Base-by-base conservation (phyloP, 768 basidiomycete genomes). In the Tephrocybe sp. region DNA sequence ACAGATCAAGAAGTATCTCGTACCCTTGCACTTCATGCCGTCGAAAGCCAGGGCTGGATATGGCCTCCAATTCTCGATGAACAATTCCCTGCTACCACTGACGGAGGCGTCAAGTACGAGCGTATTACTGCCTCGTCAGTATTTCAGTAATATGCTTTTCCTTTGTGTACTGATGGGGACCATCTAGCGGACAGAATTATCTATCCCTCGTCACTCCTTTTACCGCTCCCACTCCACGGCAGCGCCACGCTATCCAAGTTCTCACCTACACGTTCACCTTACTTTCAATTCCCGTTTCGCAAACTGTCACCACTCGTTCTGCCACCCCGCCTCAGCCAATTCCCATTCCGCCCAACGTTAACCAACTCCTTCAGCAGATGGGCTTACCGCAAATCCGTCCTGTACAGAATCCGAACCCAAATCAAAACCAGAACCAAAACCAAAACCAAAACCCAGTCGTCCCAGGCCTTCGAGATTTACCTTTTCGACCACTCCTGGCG, bases 401-500 rank as follows among this genome's bases (percentile, higher is more conserved):
- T 33, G 68, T 61, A 8, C 63, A 58, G 27, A 65, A 66, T 43
- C 62, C 53, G 13, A 59, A 62, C 39, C 52, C 66, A n/a, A 69
- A 69, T 43, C 57, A 60, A 21, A 68, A 69, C 43, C 67, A n/a
- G n/a, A n/a, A n/a, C 68, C 2, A 71, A 68, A 39, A 63, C 66
- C 34, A 5, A 8, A 36, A 36, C 4, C 34, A 36, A 1, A 71
- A 73, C 57, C 59, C 59, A 21, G 55, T 60, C 30, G 51, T 64
- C 12, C 67, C 64, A 34, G 75, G 77, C 50, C 59, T 84, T 12
- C 77, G 78, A 30, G 81, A 82, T 41, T 70, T 87, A 31, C 83
- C 83, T 4, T 47, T 88, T 19, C 82, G 87, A 24, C 84, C 85
- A 4, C 71, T 89, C 4, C 58, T 89, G 34, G 73, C 79, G n/a